Evolutionary conservation across 2,329 filamentous ascomycete genomes (phyloP).

Genomic region (Nothophoma quercina): DNA sequence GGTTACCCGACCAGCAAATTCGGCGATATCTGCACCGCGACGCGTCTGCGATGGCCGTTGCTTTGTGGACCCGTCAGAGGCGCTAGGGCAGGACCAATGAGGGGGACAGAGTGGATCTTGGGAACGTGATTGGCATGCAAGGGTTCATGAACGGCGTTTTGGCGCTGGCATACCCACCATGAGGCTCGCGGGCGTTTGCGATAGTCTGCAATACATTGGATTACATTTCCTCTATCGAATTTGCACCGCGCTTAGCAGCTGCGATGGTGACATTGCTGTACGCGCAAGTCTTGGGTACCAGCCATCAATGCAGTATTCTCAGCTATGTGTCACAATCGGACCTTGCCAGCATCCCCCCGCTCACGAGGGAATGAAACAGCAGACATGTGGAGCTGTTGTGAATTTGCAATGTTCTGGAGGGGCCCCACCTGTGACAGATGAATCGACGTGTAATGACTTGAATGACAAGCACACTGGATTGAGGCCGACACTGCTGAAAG

Average conservation of each 20-base stretch:
- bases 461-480: constrained; percentile 2
- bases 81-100: constrained; percentile 40
- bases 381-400: constrained; percentile 11
- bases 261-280: constrained; percentile 8
- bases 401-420: constrained; percentile 16
- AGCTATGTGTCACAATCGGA: constrained; percentile 10
- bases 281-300: constrained; percentile 5
- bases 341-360: constrained; percentile 15
- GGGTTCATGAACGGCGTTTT: constrained; percentile 22
- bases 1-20: constrained; percentile 4
- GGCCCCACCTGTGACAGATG: constrained; percentile 9
- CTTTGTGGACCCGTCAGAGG: constrained; percentile 32
- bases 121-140: constrained; percentile 35
- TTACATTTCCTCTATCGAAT: constrained; percentile 1
- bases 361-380: constrained; percentile 16
- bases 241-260: constrained; percentile 9
- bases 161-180: constrained; percentile 24
- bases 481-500: neutral
- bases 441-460: constrained; percentile 9
- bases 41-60: constrained; percentile 20
- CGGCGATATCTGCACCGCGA: constrained; percentile 25
- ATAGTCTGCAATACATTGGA: constrained; percentile 33
- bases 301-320: constrained; percentile 8
- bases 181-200: constrained; percentile 15
- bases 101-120: constrained; percentile 19